A percentile compares a stretch with the other conserved stretches of the same genome.
These are phyloP conservation scores for Quillaja saponaria DNA, from an alignment of 306 rosid species.

Conservation along the genomic window DNA sequence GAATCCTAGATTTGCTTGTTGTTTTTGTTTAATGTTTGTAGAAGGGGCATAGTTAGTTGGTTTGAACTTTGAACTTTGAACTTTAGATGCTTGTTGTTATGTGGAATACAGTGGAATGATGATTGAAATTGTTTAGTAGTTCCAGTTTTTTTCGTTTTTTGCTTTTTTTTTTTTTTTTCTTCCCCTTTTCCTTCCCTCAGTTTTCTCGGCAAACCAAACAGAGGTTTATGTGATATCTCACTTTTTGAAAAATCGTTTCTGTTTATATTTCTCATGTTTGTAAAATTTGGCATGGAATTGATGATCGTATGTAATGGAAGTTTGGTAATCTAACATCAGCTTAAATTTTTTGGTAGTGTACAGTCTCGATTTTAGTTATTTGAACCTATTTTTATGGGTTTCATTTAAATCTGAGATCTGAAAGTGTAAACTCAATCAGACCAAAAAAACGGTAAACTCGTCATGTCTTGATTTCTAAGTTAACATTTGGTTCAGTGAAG, in stretches of 20 bases:
- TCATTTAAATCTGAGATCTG: constrained; percentile 19
- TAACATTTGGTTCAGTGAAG: constrained; percentile 2
- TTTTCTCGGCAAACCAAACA: constrained; percentile 12
- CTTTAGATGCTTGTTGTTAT: too few species aligned
- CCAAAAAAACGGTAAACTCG: background rate
- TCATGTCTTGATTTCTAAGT: background rate
- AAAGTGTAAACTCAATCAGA: background rate
- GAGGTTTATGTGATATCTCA: background rate
- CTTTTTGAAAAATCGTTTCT: background rate
- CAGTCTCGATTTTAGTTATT: background rate
- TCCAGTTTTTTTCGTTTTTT: background rate
- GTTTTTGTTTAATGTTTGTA: constrained; percentile 3
- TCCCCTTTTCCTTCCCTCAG: background rate
- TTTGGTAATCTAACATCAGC: constrained; percentile 2
- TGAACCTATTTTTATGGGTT: background rate
- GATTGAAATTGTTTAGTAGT: too few species aligned
- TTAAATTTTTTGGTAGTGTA: constrained; percentile 21
- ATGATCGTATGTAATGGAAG: constrained; percentile 6
- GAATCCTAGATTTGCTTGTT: background rate
- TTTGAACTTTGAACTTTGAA: too few species aligned
- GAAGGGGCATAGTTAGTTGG: too few species aligned
- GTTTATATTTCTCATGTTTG: background rate
- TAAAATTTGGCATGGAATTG: background rate
- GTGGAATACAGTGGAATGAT: too few species aligned
- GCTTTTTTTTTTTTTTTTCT: background rate